A percentile compares a stretch with the other conserved stretches of the same genome.
Evolutionary conservation across 352 stramenopile genomes (phyloP).

Genomic region (Phytophthora sansomeana): DNA sequence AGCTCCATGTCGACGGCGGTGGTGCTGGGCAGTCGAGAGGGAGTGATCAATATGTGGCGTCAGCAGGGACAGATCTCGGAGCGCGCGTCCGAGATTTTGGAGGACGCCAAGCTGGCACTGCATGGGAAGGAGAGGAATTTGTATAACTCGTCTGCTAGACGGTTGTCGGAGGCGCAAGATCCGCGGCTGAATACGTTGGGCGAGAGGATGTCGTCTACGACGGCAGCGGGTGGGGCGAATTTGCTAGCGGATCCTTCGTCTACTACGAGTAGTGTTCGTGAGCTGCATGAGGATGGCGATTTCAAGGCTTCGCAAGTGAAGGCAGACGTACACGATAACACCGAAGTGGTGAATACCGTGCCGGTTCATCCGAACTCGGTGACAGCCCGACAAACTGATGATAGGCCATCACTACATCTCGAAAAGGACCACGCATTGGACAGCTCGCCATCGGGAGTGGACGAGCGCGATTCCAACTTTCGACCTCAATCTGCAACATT

Average conservation of each 20-base stretch:
- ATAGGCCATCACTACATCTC: conserved; percentile 34
- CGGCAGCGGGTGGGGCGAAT: conserved; percentile 18
- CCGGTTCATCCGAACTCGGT: conserved; percentile 13
- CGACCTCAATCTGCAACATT: conserved; percentile 69
- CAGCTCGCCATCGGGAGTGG: conserved; percentile 35
- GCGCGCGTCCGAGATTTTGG: conserved; percentile 82
- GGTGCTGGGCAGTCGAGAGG: conserved; percentile 57
- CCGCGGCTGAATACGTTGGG: conserved; percentile 70
- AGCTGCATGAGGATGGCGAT: conserved; percentile 18
- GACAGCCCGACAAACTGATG: conserved; percentile 21
- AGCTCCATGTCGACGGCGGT: conserved; percentile 25
- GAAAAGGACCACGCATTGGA: conserved; percentile 28
- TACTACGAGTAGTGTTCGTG: conserved; percentile 44
- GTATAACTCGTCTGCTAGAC: conserved; percentile 64
- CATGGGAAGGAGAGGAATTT: conserved; percentile 88
- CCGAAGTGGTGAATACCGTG: conserved; percentile 2
- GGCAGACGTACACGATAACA: neutral
- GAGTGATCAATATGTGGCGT: conserved; percentile 84
- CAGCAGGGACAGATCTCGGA: conserved; percentile 85
- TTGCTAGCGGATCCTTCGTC: conserved; percentile 29
- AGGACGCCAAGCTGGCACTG: conserved; percentile 79
- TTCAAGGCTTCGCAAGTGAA: conserved; percentile 19
- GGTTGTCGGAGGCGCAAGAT: conserved; percentile 76
- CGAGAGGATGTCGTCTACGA: conserved; percentile 56
- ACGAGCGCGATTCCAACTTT: conserved; percentile 49